phyloP scores from a whole-genome alignment of 2,329 filamentous ascomycete genomes.

The Claviceps sp. region DNA sequence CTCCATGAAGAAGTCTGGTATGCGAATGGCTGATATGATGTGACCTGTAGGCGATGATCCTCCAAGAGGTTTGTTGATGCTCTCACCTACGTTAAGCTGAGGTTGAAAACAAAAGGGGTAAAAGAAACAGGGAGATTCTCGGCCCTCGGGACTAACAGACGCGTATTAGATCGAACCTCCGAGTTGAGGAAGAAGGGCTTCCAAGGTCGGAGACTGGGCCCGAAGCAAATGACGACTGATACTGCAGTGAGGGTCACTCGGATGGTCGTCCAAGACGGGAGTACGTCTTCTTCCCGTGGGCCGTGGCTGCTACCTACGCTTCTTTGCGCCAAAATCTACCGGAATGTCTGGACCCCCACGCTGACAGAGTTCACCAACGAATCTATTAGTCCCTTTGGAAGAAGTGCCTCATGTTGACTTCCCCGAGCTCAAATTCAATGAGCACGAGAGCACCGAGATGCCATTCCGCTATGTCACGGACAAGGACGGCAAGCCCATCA shows the following conservation, averaged over 20 bases:
- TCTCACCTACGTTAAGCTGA: background rate
- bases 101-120: background rate
- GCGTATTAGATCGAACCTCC: slow-evolving; percentile 69
- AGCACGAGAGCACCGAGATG: slow-evolving; percentile 93
- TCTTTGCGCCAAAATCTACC: too few relatives aligned
- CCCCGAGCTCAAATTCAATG: slow-evolving; percentile 78
- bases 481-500: slow-evolving; percentile 63
- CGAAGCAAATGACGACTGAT: slow-evolving; percentile 96
- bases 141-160: slow-evolving; percentile 1
- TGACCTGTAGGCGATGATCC: slow-evolving; percentile 67
- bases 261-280: slow-evolving; percentile 71
- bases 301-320: too few relatives aligned
- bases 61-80: slow-evolving; percentile 57
- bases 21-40: too few relatives aligned
- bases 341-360: too few relatives aligned
- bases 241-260: slow-evolving; percentile 90
- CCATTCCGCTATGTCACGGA: slow-evolving; percentile 89
- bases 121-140: background rate
- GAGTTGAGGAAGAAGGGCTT: slow-evolving; percentile 92
- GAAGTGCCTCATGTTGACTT: slow-evolving; percentile 74
- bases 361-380: background rate
- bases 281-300: slow-evolving; percentile 32
- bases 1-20: too few relatives aligned
- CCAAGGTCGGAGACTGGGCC: slow-evolving; percentile 70
- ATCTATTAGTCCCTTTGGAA: slow-evolving; percentile 52